Conservation (phyloP, 768 basidiomycete species). For the Lepiota subincarnata region DNA sequence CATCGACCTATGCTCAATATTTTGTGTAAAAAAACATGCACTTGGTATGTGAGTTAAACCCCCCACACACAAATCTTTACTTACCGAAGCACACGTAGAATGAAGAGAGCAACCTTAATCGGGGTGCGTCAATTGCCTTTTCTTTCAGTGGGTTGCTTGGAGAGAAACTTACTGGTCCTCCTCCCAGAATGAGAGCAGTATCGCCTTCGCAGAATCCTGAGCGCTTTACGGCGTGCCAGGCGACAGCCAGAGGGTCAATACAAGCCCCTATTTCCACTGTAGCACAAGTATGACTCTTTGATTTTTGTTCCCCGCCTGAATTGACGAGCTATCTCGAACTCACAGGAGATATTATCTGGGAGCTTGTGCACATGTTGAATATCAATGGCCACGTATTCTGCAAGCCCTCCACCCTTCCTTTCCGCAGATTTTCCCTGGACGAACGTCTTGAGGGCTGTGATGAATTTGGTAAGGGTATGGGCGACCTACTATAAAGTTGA, state of each 20-base stretch:
- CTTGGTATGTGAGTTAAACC: background rate
- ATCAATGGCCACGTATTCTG: slow-evolving; percentile 37
- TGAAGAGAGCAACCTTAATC: slow-evolving; percentile 32
- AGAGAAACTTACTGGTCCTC: slow-evolving; percentile 39
- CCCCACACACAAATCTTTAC: too few species aligned
- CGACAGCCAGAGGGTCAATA: slow-evolving; percentile 44
- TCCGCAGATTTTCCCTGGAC: slow-evolving; percentile 28
- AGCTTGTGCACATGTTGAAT: slow-evolving; percentile 33
- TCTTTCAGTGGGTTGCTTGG: background rate
- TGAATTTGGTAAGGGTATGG: background rate
- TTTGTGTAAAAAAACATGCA: background rate
- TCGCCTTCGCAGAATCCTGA: slow-evolving; percentile 34
- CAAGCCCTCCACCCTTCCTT: slow-evolving; percentile 39
- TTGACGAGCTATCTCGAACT: slow-evolving; percentile 9
- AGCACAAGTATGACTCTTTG: background rate
- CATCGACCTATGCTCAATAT: slow-evolving; percentile 22
- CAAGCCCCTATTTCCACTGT: slow-evolving; percentile 45
- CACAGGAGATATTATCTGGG: slow-evolving; percentile 34
- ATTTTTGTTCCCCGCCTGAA: too few species aligned
- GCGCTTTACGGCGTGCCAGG: slow-evolving; percentile 40
- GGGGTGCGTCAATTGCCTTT: background rate
- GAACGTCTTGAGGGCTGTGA: background rate
- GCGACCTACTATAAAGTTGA: slow-evolving; percentile 33
- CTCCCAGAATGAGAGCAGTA: slow-evolving; percentile 38
- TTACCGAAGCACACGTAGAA: slow-evolving; percentile 34